Base-by-base conservation (phyloP, 2,329 filamentous ascomycete species). In the Aspergillus sp. region DNA sequence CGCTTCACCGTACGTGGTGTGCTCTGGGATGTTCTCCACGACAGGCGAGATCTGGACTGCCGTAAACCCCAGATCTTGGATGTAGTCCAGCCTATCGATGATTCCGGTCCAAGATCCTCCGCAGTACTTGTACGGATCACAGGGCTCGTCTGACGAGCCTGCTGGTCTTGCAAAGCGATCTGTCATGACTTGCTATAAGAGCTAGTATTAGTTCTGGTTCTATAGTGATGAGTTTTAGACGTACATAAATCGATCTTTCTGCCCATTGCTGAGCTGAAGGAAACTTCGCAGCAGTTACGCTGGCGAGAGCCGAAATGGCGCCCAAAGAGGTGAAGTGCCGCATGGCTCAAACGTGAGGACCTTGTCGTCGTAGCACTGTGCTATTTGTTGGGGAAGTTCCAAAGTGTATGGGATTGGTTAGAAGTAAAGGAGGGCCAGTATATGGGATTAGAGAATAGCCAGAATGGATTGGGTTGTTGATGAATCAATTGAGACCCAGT, bases 61-160 rank as follows among this genome's bases (percentile, higher is more conserved):
- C 68, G 65, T 65, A 49, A 82, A 82, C 2, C 80, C 80, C 59
- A 81, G 71, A 25, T 68, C 73, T 58, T 81, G 72, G 64, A 83
- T 82, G 65, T 83, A 83, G 66, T 82, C 80, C n/a, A 82, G 70
- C 53, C 80, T 60, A 62, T 84, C 80, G 66, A 83, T 80, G 31
- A 89, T 79, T 7, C 87, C 87, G 56, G 78, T 74, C 69, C 84
- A 90, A 0, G 84, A 86, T 17, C 87, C 87, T 46, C 86, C 86
- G 66, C 87, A 89, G 73, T 88, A 89, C 28, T 72, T 71, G 30
- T 41, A 60, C 7, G 54, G 54, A 50, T 66, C 57, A 49, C 64
- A 68, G 2, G 63, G 25, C 3, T 53, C 28, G n/a, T 62, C 49
- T 47, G 57, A 8, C 13, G 76, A 79, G 23, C 80, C 82, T 64